Base-by-base conservation (phyloP, 1,284 basidiomycete species). In the Caloboletus inedulis region DNA sequence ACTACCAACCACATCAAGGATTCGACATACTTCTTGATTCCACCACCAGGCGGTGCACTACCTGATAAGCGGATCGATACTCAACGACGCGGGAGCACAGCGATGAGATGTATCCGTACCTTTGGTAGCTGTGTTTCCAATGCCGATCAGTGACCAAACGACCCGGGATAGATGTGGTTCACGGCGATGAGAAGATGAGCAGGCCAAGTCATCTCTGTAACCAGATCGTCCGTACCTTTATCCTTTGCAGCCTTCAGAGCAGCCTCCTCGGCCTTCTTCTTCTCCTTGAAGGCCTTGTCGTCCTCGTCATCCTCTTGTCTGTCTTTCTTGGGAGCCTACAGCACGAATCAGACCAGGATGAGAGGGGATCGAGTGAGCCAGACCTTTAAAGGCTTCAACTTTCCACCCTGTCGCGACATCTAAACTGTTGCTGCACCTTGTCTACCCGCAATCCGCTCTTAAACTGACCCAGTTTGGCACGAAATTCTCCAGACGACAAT, bases 371-470 rank as follows among this genome's bases (percentile, higher is more conserved):
- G 29, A 43, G 6, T 18, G 21, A 23, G 12, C 47, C 18, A 43
- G 47, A 79, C 84, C 81, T 86, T 85, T 44, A 85, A 72, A 53
- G 89, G 89, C 78, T 91, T 91, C 48, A 85, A 66, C 72, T 91
- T 91, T 65, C 88, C 88, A 57, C 86, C 89, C 75, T 89, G 84
- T 73, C 88, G 80, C 41, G 85, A 79, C 87, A 89, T 89, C 35
- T 7, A 7, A 34, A 43, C n/a, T n/a, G 46, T 39, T 46, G 39
- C 13, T 27, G 45, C 7, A 23, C 3, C 3, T 41, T 19, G 12
- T 36, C 40, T 12, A 16, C 12, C 7, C 16, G 14, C 12, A 19
- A 21, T 19, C n/a, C 12, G 9, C 35, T 3, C 45, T 21, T 29
- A 16, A 19, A 13, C 7, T 2, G 12, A 23, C 3, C 7, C 34